These are phyloP conservation scores for Cladosporium halotolerans DNA, from an alignment of 2,329 filamentous ascomycete species.

Conservation along the genomic window DNA sequence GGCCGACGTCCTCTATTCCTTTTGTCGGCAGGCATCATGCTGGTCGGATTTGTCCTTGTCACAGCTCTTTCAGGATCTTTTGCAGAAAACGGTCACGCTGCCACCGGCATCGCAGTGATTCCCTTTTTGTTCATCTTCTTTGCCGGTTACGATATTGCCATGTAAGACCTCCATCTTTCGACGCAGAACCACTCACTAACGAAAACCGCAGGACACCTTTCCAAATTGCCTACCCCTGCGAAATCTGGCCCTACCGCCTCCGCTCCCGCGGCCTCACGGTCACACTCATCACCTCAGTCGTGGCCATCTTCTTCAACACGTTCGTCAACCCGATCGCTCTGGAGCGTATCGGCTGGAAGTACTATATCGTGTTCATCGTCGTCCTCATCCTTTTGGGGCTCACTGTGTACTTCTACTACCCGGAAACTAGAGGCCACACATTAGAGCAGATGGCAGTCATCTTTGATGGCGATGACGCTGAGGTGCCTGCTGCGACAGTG, in stretches of 20 bases:
- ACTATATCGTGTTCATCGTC: conserved; percentile 28
- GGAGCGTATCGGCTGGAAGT: conserved; percentile 26
- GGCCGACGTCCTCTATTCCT: conserved; percentile 40
- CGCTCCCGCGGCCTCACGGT: conserved; percentile 10
- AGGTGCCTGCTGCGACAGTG: conserved; percentile 12
- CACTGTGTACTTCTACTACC: conserved; percentile 27
- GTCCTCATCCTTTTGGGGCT: conserved; percentile 21
- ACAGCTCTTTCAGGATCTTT: conserved; percentile 44
- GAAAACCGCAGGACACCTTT: conserved; percentile 5
- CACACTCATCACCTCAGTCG: conserved; percentile 1
- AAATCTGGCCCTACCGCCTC: conserved; percentile 12
- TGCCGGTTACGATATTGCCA: conserved; percentile 53
- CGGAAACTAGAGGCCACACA: conserved; percentile 24
- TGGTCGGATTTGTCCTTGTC: conserved; percentile 44
- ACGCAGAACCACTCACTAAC: neutral
- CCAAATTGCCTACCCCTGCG: conserved; percentile 10
- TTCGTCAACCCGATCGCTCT: conserved; percentile 20
- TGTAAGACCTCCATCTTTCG: conserved; percentile 10
- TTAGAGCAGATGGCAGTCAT: conserved; percentile 40
- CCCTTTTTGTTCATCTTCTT: conserved; percentile 57
- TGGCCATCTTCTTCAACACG: conserved; percentile 12
- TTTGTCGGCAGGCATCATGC: conserved; percentile 46
- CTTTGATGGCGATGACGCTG: conserved; percentile 13
- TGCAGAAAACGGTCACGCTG: conserved; percentile 31
- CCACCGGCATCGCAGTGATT: conserved; percentile 37